Evolutionary conservation across 495 filamentous ascomycete genomes (phyloP).

Genomic region (Neurospora sp.): DNA sequence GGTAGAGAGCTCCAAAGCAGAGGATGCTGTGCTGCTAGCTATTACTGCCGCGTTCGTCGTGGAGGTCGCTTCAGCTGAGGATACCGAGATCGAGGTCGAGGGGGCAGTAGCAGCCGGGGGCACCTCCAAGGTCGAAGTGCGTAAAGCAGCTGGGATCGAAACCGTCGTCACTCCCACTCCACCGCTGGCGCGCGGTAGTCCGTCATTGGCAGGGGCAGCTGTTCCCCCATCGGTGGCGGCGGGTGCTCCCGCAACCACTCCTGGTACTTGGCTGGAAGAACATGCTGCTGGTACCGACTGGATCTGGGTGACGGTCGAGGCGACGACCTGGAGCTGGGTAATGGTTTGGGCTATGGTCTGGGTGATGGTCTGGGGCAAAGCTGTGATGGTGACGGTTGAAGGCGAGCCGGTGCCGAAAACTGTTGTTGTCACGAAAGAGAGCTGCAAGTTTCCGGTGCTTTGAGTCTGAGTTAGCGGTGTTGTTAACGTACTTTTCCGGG

Average conservation of each 20-base stretch:
- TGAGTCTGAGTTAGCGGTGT: not conserved
- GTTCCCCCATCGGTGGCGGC: not conserved
- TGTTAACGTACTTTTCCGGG: not conserved
- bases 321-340: not conserved
- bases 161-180: conserved; percentile 21
- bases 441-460: conserved; percentile 11
- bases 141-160: conserved; percentile 11
- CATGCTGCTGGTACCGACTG: not conserved
- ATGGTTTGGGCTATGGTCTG: conserved; percentile 4
- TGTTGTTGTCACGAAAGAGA: conserved; percentile 30
- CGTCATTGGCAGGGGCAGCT: not conserved
- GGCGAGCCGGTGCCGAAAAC: conserved; percentile 22
- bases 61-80: not conserved
- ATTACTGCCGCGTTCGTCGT: not conserved
- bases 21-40: not conserved
- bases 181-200: conserved; percentile 6
- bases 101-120: conserved; percentile 6
- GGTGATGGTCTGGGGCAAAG: conserved; percentile 30
- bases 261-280: not conserved
- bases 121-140: conserved; percentile 10
- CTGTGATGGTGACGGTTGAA: conserved; percentile 32
- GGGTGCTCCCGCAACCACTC: not conserved
- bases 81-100: not conserved
- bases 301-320: not conserved
- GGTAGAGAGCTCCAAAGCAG: not conserved